These are phyloP conservation scores for Tetratostichococcus sp. DNA, from an alignment of 139 green algal genomes.

Conservation along the genomic window DNA sequence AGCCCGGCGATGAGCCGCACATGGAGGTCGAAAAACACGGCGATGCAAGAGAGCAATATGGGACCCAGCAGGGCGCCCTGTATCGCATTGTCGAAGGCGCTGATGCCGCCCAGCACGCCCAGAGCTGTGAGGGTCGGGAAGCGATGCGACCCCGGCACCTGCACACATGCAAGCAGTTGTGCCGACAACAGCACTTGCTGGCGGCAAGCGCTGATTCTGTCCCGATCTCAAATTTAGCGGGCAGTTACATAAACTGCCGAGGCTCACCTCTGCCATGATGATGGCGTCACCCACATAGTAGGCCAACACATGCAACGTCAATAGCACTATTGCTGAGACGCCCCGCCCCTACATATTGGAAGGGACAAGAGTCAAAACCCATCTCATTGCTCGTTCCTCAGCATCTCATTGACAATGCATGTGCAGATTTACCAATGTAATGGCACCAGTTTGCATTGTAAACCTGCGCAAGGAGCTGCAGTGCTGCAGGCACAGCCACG, in stretches of 20 bases:
- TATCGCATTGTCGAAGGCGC: conserved; percentile 53
- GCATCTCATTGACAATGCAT: not conserved
- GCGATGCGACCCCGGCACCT: not conserved
- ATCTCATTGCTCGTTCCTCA: not conserved
- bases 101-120: conserved; percentile 45
- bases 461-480: conserved; percentile 49
- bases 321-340: conserved; percentile 15
- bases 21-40: conserved; percentile 50
- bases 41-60: conserved; percentile 55
- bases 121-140: conserved; percentile 17
- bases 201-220: not conserved
- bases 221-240: no score
- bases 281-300: conserved; percentile 51
- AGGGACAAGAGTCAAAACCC: not conserved
- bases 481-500: conserved; percentile 45
- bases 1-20: conserved; percentile 27
- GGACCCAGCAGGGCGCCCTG: conserved; percentile 46
- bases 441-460: no score
- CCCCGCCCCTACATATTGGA: conserved; percentile 10
- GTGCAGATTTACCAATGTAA: no score
- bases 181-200: not conserved
- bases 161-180: no score
- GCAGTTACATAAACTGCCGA: no score
- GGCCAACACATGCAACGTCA: conserved; percentile 39
- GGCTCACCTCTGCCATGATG: conserved; percentile 53